A percentile compares a stretch with the other conserved stretches of the same genome.
These are phyloP conservation scores for Fragilariopsis cylindrus DNA, from an alignment of 108 stramenopile species.

Conservation along the genomic window DNA sequence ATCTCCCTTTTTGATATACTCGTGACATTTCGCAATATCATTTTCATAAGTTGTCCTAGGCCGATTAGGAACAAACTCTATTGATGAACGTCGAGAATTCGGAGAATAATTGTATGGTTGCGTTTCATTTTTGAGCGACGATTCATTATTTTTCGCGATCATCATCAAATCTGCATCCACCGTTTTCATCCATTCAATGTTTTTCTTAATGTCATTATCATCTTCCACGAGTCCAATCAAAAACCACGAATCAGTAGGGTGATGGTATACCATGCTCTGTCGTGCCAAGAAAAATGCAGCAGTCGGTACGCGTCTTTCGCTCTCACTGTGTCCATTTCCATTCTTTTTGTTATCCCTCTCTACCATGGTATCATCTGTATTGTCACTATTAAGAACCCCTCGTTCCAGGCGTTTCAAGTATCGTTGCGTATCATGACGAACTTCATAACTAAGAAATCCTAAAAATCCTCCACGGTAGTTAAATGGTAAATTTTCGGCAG, in stretches of 20 bases:
- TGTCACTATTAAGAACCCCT: constrained; percentile 5
- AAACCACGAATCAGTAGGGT: constrained; percentile 66
- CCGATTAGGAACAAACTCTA: constrained; percentile 62
- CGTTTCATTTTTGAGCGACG: background rate
- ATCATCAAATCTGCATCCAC: constrained; percentile 14
- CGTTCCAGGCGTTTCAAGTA: constrained; percentile 41
- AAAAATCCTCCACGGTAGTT: constrained; percentile 82
- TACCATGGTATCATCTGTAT: background rate
- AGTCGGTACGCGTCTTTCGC: constrained; percentile 43
- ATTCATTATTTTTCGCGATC: background rate
- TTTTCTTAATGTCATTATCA: constrained; percentile 14
- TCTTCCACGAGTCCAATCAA: constrained; percentile 50
- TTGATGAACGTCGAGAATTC: background rate
- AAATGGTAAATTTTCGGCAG: constrained; percentile 43
- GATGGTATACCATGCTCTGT: constrained; percentile 74
- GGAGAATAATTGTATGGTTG: background rate
- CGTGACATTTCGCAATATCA: constrained; percentile 70
- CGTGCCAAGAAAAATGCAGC: constrained; percentile 80
- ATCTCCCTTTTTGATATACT: constrained; percentile 83
- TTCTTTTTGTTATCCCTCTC: background rate
- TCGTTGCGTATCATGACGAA: constrained; percentile 66
- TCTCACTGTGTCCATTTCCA: background rate
- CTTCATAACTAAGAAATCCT: constrained; percentile 83
- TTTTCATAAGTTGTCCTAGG: constrained; percentile 49
- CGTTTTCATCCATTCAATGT: constrained; percentile 60